Conservation (phyloP, 768 basidiomycete genomes). For the Mycena crocata region DNA sequence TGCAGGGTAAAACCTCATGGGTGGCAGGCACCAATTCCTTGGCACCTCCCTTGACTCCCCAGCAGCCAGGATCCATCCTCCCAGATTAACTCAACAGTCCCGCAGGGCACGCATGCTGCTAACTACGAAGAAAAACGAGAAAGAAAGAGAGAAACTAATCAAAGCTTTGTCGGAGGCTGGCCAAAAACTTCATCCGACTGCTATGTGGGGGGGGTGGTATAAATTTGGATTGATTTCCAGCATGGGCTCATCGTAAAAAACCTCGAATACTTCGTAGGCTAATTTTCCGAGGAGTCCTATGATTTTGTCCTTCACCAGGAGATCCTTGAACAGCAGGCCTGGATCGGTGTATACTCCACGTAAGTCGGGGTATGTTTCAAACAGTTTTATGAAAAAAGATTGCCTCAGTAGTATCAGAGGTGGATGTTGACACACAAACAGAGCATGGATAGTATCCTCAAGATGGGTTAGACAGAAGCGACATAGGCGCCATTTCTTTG, state of each 20-base stretch:
- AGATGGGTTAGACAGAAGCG: not conserved
- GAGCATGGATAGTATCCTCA: too few species aligned
- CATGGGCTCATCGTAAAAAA: slow-evolving; percentile 8
- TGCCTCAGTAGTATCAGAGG: too few species aligned
- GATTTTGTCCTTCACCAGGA: slow-evolving; percentile 9
- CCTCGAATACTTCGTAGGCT: slow-evolving; percentile 5
- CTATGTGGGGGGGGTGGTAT: not conserved
- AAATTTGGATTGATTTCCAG: slow-evolving; percentile 10
- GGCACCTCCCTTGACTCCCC: too few species aligned
- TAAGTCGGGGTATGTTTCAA: not conserved
- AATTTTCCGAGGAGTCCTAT: slow-evolving; percentile 1
- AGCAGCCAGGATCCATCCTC: too few species aligned
- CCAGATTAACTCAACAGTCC: slow-evolving; percentile 4
- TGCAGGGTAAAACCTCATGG: too few species aligned
- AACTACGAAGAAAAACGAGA: not conserved
- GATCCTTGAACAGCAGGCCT: not conserved
- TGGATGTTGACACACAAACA: too few species aligned
- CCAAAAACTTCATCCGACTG: not conserved
- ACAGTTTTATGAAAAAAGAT: not conserved
- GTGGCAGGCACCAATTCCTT: too few species aligned
- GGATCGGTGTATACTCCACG: not conserved
- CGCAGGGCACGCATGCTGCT: not conserved
- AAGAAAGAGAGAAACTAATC: not conserved
- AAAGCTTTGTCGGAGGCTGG: not conserved
- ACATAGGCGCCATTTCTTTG: not conserved